Evolutionary conservation across 495 filamentous ascomycete species (phyloP).

Genomic region (Xylaria grammica): DNA sequence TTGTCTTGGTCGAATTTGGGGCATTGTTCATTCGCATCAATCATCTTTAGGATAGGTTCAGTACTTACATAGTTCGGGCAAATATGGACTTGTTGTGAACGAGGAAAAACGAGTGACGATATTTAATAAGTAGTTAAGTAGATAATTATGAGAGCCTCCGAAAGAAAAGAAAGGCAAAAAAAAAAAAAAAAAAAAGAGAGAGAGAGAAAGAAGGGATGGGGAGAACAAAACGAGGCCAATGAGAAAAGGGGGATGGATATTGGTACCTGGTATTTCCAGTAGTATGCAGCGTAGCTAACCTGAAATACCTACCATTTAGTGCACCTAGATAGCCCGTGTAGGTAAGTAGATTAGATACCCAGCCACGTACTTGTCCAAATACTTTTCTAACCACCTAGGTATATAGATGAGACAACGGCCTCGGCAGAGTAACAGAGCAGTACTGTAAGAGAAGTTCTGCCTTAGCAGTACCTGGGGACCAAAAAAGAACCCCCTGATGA

Average conservation of each 20-base stretch:
- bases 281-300: not conserved
- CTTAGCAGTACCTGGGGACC: too few species aligned
- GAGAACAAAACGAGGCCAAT: constrained; percentile 16
- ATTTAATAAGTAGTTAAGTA: not conserved
- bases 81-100: not conserved
- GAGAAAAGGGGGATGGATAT: constrained; percentile 12
- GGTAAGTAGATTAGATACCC: too few species aligned
- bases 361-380: too few species aligned
- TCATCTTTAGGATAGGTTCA: too few species aligned
- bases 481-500: constrained; percentile 12
- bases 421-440: not conserved
- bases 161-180: constrained; percentile 12
- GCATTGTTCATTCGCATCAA: constrained; percentile 3
- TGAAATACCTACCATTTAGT: not conserved
- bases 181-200: constrained; percentile 8
- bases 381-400: too few species aligned
- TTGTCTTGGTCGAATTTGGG: not conserved
- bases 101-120: not conserved
- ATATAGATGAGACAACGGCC: constrained; percentile 3
- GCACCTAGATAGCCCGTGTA: too few species aligned
- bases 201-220: not conserved
- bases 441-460: too few species aligned
- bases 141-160: not conserved
- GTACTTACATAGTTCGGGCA: not conserved
- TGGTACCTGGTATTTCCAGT: not conserved